phyloP scores from a whole-genome alignment of 2,329 filamentous ascomycete genomes.

The Podosphaera fusca region DNA sequence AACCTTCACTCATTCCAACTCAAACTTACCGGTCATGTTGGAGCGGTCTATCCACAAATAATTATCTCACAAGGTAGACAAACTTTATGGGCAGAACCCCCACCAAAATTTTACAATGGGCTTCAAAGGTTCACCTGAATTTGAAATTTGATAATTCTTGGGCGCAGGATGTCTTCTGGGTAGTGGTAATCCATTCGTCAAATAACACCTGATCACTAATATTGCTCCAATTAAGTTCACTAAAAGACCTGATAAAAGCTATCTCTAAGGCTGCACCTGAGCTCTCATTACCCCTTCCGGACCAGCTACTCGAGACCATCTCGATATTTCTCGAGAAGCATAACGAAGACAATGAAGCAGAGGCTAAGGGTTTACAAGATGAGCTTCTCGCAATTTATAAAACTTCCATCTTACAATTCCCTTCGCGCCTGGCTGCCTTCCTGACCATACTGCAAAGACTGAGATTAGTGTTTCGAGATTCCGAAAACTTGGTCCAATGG shows the following conservation, averaged over 20 bases:
- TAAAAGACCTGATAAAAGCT: slow-evolving; percentile 37
- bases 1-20: no score
- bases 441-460: slow-evolving; percentile 41
- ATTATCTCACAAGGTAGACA: no score
- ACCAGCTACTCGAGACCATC: slow-evolving; percentile 37
- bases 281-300: slow-evolving; percentile 37
- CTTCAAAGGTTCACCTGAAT: neutral
- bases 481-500: slow-evolving; percentile 44
- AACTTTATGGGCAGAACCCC: no score
- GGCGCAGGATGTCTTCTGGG: neutral
- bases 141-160: neutral
- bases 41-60: no score
- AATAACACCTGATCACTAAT: neutral
- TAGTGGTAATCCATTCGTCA: neutral
- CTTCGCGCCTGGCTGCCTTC: slow-evolving; percentile 40
- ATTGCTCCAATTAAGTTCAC: slow-evolving; percentile 8
- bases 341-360: slow-evolving; percentile 39
- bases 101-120: neutral
- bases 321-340: slow-evolving; percentile 46
- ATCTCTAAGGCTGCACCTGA: slow-evolving; percentile 27
- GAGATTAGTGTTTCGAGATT: slow-evolving; percentile 37
- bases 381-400: slow-evolving; percentile 46
- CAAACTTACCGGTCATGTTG: no score
- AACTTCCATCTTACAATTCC: slow-evolving; percentile 33
- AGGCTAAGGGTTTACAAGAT: slow-evolving; percentile 49